phyloP scores from a whole-genome alignment of 2,329 filamentous ascomycete species.

The Aspergillus nomiae region DNA sequence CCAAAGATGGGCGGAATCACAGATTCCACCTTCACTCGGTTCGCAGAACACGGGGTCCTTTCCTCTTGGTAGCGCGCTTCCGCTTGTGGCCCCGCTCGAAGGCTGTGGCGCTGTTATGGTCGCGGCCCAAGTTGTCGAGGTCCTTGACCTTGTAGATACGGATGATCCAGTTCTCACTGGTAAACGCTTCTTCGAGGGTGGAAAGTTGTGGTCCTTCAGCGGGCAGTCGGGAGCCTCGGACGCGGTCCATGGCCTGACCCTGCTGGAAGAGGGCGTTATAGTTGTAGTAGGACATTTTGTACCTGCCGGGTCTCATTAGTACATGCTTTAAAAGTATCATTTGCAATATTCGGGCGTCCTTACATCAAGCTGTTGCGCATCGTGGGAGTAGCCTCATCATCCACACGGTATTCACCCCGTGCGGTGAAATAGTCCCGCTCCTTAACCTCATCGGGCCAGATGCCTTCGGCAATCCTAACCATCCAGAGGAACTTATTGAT shows the following conservation, averaged over 20 bases:
- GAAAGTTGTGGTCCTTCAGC: constrained; percentile 81
- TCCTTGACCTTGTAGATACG: constrained; percentile 99
- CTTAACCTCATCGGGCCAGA: constrained; percentile 99
- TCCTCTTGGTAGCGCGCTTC: constrained; percentile 49
- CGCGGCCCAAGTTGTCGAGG: constrained; percentile 90
- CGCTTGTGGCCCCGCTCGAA: constrained; percentile 58
- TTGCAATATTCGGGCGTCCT: constrained; percentile 40
- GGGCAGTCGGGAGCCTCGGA: constrained; percentile 80
- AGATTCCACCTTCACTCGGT: constrained; percentile 37
- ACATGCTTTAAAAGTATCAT: background rate
- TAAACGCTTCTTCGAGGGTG: constrained; percentile 94
- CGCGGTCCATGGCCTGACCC: constrained; percentile 86
- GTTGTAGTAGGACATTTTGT: constrained; percentile 99
- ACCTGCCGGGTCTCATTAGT: constrained; percentile 60
- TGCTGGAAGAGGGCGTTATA: constrained; percentile 88
- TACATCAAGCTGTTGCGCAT: constrained; percentile 99
- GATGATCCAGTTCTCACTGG: constrained; percentile 99
- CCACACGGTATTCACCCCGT: constrained; percentile 91
- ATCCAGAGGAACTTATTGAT: constrained; percentile 99
- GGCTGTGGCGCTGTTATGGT: constrained; percentile 67
- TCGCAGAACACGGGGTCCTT: constrained; percentile 47
- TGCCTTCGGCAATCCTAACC: constrained; percentile 97
- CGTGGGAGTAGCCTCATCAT: constrained; percentile 87
- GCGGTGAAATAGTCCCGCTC: constrained; percentile 95
- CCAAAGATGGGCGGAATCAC: constrained; percentile 8